Conservation (phyloP, 2,329 filamentous ascomycete species). For the Ophiostoma novo-ulmi region DNA sequence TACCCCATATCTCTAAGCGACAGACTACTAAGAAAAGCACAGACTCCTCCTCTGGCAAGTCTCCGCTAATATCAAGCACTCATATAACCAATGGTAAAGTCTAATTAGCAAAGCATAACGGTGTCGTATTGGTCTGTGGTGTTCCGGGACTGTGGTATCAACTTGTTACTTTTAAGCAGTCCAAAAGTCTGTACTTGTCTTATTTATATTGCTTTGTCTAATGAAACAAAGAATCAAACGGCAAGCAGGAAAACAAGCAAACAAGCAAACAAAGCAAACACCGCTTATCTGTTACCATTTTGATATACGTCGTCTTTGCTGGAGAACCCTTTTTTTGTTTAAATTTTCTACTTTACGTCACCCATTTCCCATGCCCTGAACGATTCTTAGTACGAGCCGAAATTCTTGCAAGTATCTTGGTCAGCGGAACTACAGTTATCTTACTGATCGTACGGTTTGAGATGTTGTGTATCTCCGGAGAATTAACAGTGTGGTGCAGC, state of each 20-base stretch:
- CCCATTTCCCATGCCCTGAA: not conserved
- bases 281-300: no score
- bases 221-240: not conserved
- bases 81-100: not conserved
- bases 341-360: no score
- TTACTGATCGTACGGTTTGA: not conserved
- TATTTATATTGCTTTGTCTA: no score
- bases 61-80: not conserved
- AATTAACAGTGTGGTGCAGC: not conserved
- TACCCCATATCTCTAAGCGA: conserved; percentile 8
- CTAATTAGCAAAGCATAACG: not conserved
- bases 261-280: not conserved
- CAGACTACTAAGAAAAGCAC: not conserved
- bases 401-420: not conserved
- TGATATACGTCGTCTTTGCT: not conserved
- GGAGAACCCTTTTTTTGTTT: not conserved
- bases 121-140: not conserved
- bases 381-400: not conserved
- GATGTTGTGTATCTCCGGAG: not conserved
- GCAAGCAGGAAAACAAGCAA: not conserved
- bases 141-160: not conserved
- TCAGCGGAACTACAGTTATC: not conserved
- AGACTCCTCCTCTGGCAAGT: not conserved
- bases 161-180: no score
- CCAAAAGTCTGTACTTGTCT: no score